Evolutionary conservation across 2,329 filamentous ascomycete genomes (phyloP), one percentile per base, ranked within the genome.

Genomic region (Myriosclerotinia duriaeana): DNA sequence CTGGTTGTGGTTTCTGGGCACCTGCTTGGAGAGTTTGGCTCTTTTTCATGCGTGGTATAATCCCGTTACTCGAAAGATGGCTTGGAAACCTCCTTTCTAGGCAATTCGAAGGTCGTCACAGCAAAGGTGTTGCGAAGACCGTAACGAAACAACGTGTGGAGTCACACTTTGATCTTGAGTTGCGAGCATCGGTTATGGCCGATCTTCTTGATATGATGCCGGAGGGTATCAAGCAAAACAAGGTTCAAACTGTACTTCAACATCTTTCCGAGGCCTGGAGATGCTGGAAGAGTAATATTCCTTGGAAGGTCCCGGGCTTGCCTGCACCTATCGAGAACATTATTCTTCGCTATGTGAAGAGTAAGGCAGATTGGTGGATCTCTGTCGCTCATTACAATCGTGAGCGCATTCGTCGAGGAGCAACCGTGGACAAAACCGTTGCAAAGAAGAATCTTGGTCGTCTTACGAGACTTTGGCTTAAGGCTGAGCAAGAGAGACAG

Each of bases 191-290:
- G 0, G 95, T 99, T 71, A 99, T 99, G 94, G 93, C 94, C 54
- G 95, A 99, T 79, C 83, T 99, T 61, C 97, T 97, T 91, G 95
- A 99, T 76, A 99, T 99, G 96, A 99, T 99, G 95, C 95, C 95
- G 0, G 96, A 99, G 77, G 95, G 95, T 72, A 98, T 99, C 81
- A 97, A 97, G 79, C 95, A 99, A 78, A 99, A 95, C 82, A 99
- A 99, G 81, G 93, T 99, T 78, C 97, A 99, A 78, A 97, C 93
- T 1, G 94, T 99, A 54, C 82, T 99, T 64, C 95, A 98, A 76
- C 96, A 99, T 84, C 81, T 99, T 53, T 98, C 94, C 0, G 95
- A 99, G 81, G 95, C 95, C 17, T 99, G 95, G 95, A 87, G 95
- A 80, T 99, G 95, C 81, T 99, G 95, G 95, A 99, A 99, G 88